These are phyloP conservation scores for Neopestalotiopsis clavispora DNA, from an alignment of 2,329 filamentous ascomycete species.

Conservation along the genomic window DNA sequence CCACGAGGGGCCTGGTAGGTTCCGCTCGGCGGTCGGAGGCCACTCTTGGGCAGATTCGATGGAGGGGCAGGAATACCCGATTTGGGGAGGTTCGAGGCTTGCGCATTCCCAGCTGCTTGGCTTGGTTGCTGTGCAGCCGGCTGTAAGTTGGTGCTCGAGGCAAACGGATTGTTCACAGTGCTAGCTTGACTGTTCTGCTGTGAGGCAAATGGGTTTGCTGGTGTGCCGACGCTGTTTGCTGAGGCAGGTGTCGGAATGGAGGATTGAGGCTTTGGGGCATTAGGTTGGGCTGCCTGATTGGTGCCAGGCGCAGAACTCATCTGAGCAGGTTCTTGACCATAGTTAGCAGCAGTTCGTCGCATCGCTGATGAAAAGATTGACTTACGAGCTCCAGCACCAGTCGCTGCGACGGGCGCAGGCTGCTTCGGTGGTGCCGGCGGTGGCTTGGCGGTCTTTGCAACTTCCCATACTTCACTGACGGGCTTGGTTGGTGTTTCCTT, in stretches of 20 bases:
- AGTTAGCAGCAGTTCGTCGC: conserved; percentile 20
- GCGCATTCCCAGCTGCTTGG: conserved; percentile 24
- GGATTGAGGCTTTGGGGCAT: conserved; percentile 23
- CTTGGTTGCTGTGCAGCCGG: conserved; percentile 22
- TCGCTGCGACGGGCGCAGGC: conserved; percentile 21
- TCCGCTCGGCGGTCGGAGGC: conserved; percentile 27
- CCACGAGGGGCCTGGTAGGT: conserved; percentile 38
- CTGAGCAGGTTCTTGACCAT: conserved; percentile 21
- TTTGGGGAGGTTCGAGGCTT: conserved; percentile 37
- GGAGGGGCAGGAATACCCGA: conserved; percentile 33
- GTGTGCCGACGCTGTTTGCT: neutral
- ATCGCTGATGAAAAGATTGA: neutral
- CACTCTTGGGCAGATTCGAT: conserved; percentile 27
- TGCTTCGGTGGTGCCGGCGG: conserved; percentile 32
- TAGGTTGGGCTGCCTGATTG: conserved; percentile 22
- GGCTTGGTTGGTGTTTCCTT: conserved; percentile 84
- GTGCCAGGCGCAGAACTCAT: conserved; percentile 13
- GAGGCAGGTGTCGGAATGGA: conserved; percentile 6
- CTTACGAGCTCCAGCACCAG: conserved; percentile 16
- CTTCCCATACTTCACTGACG: conserved; percentile 85
- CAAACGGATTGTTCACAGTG: conserved; percentile 16
- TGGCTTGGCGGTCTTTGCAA: conserved; percentile 72
- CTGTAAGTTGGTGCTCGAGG: conserved; percentile 9
- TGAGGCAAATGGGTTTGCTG: conserved; percentile 28
- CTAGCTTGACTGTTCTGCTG: conserved; percentile 17